phyloP scores from a whole-genome alignment of 129 eudicot genomes.

The Artemisia argyi region DNA sequence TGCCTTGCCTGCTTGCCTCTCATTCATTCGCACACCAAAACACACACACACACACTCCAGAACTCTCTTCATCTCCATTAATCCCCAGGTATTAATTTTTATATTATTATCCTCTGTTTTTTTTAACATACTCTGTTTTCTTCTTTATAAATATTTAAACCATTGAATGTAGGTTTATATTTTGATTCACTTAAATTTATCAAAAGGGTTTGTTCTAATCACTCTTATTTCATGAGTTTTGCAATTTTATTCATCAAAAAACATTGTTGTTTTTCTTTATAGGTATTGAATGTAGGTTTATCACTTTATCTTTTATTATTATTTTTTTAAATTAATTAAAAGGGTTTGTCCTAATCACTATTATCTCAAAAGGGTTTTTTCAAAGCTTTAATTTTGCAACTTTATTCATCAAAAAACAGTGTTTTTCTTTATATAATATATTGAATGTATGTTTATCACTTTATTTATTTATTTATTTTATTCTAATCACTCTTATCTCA shows the following conservation, averaged over 20 bases:
- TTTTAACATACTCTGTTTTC: constrained; percentile 20
- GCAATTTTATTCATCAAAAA: too few relatives aligned
- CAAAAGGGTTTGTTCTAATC: constrained; percentile 29
- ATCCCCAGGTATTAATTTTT: constrained; percentile 20
- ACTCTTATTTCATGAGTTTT: not conserved
- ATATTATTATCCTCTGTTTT: not conserved
- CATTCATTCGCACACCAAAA: constrained; percentile 33
- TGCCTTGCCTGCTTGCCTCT: constrained; percentile 37
- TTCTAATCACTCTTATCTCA: too few relatives aligned
- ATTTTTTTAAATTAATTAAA: not conserved
- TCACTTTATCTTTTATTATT: not conserved
- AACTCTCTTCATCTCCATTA: constrained; percentile 17
- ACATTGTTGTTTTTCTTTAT: not conserved
- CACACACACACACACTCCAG: constrained; percentile 32
- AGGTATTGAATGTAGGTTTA: constrained; percentile 21
- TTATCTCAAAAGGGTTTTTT: constrained; percentile 18
- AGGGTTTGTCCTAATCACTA: constrained; percentile 26
- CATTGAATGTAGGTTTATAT: constrained; percentile 23
- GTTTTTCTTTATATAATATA: not conserved
- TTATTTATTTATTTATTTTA: too few relatives aligned
- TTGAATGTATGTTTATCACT: too few relatives aligned
- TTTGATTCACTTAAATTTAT: not conserved
- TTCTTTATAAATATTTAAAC: not conserved
- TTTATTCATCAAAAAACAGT: constrained; percentile 15
- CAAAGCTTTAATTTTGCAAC: constrained; percentile 25